phyloP scores from a whole-genome alignment of 2,329 filamentous ascomycete species.

The Diaporthe longicolla region DNA sequence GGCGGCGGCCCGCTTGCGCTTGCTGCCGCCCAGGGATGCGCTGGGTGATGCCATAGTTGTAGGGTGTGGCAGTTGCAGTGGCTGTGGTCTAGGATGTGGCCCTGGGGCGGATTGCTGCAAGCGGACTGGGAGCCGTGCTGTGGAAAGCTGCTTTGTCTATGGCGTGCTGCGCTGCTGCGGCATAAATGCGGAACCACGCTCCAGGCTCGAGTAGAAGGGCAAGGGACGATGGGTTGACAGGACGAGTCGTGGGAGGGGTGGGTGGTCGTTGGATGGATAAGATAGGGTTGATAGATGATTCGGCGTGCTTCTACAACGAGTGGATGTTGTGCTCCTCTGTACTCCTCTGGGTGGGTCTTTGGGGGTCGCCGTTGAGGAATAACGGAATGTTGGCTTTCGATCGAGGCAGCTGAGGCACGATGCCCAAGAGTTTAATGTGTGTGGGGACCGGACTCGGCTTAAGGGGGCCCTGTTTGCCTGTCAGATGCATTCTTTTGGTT shows the following conservation, averaged over 20 bases:
- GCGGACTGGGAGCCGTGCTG: slow-evolving; percentile 26
- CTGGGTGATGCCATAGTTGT: slow-evolving; percentile 71
- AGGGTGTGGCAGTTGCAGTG: slow-evolving; percentile 31
- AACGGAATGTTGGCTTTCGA: slow-evolving; percentile 6
- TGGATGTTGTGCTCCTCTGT: slow-evolving; percentile 25
- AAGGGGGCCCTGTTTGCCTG: background rate
- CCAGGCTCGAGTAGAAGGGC: slow-evolving; percentile 8
- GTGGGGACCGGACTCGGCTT: background rate
- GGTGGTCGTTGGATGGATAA: slow-evolving; percentile 30
- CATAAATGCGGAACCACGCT: slow-evolving; percentile 4
- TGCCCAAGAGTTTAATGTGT: slow-evolving; percentile 11
- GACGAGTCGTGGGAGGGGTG: slow-evolving; percentile 22
- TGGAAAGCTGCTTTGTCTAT: slow-evolving; percentile 15
- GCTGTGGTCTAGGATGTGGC: slow-evolving; percentile 29
- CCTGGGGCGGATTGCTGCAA: slow-evolving; percentile 2
- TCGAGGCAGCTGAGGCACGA: slow-evolving; percentile 11
- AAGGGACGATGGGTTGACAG: slow-evolving; percentile 11
- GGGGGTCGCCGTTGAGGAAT: background rate
- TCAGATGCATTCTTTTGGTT: background rate
- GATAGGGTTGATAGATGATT: slow-evolving; percentile 31
- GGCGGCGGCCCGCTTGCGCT: slow-evolving; percentile 84
- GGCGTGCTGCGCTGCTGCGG: background rate
- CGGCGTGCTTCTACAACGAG: slow-evolving; percentile 38
- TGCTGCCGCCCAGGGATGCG: slow-evolving; percentile 67
- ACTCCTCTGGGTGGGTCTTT: slow-evolving; percentile 15